Base-by-base conservation (phyloP, 1,284 basidiomycete species). In the Leccinum subrobustum region DNA sequence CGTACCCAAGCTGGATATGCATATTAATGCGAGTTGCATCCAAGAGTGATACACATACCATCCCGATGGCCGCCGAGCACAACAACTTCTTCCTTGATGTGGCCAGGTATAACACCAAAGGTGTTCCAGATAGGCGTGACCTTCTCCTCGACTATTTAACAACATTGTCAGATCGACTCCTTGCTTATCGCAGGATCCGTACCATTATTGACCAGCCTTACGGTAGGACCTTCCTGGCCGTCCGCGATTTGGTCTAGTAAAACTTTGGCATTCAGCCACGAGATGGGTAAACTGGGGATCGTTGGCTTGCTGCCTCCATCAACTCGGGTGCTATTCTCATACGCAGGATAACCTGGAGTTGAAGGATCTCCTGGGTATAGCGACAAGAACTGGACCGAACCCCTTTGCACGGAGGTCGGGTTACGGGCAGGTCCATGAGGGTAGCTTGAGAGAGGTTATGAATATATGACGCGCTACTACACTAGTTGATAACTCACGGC, bases 11-110 rank as follows among this genome's bases (percentile, higher is more conserved):
- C 70, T 75, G 12, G 20, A 56, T n/a, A 57, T 54, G 23, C 27
- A 33, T 48, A 20, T 68, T 29, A 67, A 58, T 50, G 31, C 2
- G 6, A 8, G 14, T 59, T 52, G 31, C 11, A 52, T 53, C 18
- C 16, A 20, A 54, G 9, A 57, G 14, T 47, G 20, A 57, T 23
- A 47, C 37, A 67, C 79, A 64, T 60, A 81, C 85, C 87, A 75
- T 92, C 90, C 52, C 89, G 81, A 70, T 92, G 91, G 63, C 88
- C 87, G 3, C 92, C 92, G 29, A 93, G 69, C 14, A 93, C 71
- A 31, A 93, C 81, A 2, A 92, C 85, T 66, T 93, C 90, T 67
- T 91, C 84, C 60, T 85, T 83, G 65, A 92, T 81, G 63, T 86
- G 81, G 2, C 91, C 91, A 11, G 91, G 91, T 63, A 93, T 88